phyloP scores from a whole-genome alignment of 352 stramenopile genomes.

The Peronospora belbahrii region DNA sequence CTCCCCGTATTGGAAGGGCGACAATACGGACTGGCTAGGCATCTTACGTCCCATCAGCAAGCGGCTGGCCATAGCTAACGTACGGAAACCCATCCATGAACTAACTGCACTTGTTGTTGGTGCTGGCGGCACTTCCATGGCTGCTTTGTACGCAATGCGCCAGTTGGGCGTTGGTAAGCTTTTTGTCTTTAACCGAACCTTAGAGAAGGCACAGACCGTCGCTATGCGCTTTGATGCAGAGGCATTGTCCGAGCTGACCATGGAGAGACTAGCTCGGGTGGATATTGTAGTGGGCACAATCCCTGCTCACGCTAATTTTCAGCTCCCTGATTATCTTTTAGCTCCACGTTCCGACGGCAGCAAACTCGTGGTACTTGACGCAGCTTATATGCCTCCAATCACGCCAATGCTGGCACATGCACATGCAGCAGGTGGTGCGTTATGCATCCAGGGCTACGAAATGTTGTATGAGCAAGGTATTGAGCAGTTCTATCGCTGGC shows the following conservation, averaged over 20 bases:
- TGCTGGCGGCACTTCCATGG: slow-evolving; percentile 91
- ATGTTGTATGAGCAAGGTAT: slow-evolving; percentile 98
- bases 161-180: slow-evolving; percentile 76
- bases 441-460: slow-evolving; percentile 92
- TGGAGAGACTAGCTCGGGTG: slow-evolving; percentile 44
- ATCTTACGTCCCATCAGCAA: slow-evolving; percentile 90
- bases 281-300: slow-evolving; percentile 94
- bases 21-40: slow-evolving; percentile 99
- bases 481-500: slow-evolving; percentile 94
- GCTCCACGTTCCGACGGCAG: slow-evolving; percentile 20
- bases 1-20: slow-evolving; percentile 59
- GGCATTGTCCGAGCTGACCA: slow-evolving; percentile 43
- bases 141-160: slow-evolving; percentile 90
- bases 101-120: slow-evolving; percentile 81
- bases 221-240: slow-evolving; percentile 84
- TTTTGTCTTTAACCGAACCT: slow-evolving; percentile 95
- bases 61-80: slow-evolving; percentile 24
- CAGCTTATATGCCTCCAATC: slow-evolving; percentile 95
- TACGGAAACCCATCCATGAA: slow-evolving; percentile 12
- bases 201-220: slow-evolving; percentile 87
- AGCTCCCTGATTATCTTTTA: slow-evolving; percentile 65
- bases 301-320: slow-evolving; percentile 83
- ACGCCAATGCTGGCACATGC: slow-evolving; percentile 91
- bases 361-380: slow-evolving; percentile 90
- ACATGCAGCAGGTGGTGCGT: slow-evolving; percentile 55